A percentile compares a stretch with the other conserved stretches of the same genome.
Evolutionary conservation across 2,329 filamentous ascomycete species (phyloP).

Genomic region (Drechmeria coniospora): DNA sequence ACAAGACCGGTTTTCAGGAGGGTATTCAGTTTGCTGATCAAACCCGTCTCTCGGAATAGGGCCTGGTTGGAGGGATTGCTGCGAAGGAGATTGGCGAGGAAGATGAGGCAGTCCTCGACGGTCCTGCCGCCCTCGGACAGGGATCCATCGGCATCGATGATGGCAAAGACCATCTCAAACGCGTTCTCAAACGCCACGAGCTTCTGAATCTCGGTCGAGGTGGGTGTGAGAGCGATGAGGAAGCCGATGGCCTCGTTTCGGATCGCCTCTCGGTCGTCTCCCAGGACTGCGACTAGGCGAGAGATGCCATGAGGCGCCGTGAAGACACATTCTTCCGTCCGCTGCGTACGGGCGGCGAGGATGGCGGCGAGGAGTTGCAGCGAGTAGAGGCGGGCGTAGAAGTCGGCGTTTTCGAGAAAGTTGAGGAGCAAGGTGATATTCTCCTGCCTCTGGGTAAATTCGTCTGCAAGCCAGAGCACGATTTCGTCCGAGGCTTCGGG

Average conservation of each 20-base stretch:
- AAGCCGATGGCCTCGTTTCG: constrained; percentile 79
- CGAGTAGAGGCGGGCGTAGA: constrained; percentile 82
- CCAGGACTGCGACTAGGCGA: constrained; percentile 66
- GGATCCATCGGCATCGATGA: constrained; percentile 70
- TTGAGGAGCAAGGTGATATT: constrained; percentile 85
- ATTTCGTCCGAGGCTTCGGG: constrained; percentile 94
- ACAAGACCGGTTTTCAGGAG: constrained; percentile 48
- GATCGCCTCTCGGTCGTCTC: constrained; percentile 74
- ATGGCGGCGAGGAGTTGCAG: constrained; percentile 82
- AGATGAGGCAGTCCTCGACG: constrained; percentile 83
- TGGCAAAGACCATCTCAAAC: constrained; percentile 70
- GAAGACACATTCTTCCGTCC: constrained; percentile 89
- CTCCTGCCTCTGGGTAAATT: constrained; percentile 95
- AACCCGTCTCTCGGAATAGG: constrained; percentile 81
- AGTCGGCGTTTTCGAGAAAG: constrained; percentile 74
- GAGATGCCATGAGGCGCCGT: constrained; percentile 79
- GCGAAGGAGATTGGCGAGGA: constrained; percentile 76
- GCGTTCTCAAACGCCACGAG: constrained; percentile 90
- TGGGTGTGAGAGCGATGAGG: constrained; percentile 74
- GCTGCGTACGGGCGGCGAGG: constrained; percentile 67
- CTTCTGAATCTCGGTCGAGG: constrained; percentile 81
- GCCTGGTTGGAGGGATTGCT: constrained; percentile 87
- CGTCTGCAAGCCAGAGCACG: constrained; percentile 86
- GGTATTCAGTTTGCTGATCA: constrained; percentile 54
- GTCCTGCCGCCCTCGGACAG: constrained; percentile 69